Conservation (phyloP, 805 yeast genomes). For the Kazachstania bromeliacearum region DNA sequence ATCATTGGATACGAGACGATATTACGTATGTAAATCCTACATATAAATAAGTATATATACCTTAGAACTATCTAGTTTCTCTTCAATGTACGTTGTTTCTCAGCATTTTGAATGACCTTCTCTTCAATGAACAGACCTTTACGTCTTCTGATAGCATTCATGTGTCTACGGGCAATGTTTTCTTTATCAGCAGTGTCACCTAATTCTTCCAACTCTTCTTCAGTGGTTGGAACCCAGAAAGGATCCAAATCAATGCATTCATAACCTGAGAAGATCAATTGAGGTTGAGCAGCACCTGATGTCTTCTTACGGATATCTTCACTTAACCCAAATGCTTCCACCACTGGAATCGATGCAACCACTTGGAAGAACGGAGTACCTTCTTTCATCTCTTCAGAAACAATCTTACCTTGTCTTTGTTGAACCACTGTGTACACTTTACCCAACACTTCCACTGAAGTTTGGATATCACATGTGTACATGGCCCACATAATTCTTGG, state of each 20-base stretch:
- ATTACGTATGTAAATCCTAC: too few relatives aligned
- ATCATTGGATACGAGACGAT: too few relatives aligned
- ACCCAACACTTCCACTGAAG: slow-evolving; percentile 88
- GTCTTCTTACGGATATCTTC: slow-evolving; percentile 90
- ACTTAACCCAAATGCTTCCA: slow-evolving; percentile 92
- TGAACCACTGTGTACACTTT: slow-evolving; percentile 93
- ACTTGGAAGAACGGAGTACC: slow-evolving; percentile 95
- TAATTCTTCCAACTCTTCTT: slow-evolving; percentile 85
- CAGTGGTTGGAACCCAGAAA: slow-evolving; percentile 98
- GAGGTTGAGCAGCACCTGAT: slow-evolving; percentile 96
- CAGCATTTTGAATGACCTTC: slow-evolving; percentile 84
- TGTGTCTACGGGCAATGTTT: slow-evolving; percentile 78
- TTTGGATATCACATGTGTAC: slow-evolving; percentile 91
- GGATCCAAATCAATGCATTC: slow-evolving; percentile 88
- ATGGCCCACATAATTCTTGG: slow-evolving; percentile 88
- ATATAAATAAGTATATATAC: neutral
- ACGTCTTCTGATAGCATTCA: slow-evolving; percentile 71
- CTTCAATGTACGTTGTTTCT: slow-evolving; percentile 84
- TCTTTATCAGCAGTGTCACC: slow-evolving; percentile 92
- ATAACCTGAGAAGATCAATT: slow-evolving; percentile 81
- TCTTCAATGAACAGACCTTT: slow-evolving; percentile 88
- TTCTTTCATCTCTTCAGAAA: slow-evolving; percentile 92
- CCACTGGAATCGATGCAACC: slow-evolving; percentile 79
- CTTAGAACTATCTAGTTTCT: slow-evolving; percentile 36
- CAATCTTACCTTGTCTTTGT: slow-evolving; percentile 72